Evolutionary conservation across 441 rosid species (phyloP).

Genomic region (Adansonia rubrostipa): DNA sequence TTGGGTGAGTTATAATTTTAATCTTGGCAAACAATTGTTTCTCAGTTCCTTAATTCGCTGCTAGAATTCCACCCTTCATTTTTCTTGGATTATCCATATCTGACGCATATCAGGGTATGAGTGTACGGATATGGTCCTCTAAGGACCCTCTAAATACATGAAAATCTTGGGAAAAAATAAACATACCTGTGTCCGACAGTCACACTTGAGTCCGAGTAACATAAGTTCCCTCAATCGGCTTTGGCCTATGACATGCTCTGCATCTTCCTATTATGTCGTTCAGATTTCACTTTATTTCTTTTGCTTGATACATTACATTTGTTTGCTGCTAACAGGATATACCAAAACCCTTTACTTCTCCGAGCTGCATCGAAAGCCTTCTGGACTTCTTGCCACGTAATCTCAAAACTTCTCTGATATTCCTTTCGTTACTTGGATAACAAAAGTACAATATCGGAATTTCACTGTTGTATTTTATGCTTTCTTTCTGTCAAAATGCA

Average conservation of each 20-base stretch:
- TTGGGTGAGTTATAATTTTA: conserved; percentile 56
- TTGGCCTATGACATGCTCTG: not conserved
- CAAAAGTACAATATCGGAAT: conserved; percentile 22
- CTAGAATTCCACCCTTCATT: not conserved
- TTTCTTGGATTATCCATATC: too few species aligned
- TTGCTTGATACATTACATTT: not conserved
- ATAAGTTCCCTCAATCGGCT: not conserved
- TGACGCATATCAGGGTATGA: too few species aligned
- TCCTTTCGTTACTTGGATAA: not conserved
- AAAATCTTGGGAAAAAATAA: too few species aligned
- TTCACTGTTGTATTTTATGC: conserved; percentile 31
- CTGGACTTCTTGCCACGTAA: conserved; percentile 82
- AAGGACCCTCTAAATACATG: too few species aligned
- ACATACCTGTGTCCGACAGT: too few species aligned
- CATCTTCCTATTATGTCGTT: not conserved
- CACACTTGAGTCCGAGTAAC: too few species aligned
- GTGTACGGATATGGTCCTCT: too few species aligned
- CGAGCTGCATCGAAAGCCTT: conserved; percentile 80
- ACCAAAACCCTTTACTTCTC: conserved; percentile 78
- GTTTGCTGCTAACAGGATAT: conserved; percentile 55
- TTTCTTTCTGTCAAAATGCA: conserved; percentile 32
- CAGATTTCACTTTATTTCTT: not conserved
- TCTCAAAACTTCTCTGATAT: conserved; percentile 81
- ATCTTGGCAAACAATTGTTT: not conserved
- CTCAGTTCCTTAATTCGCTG: not conserved